A percentile compares a stretch with the other conserved stretches of the same genome.
Evolutionary conservation across 2,329 filamentous ascomycete genomes (phyloP).

Genomic region (Ophiostoma tasmaniense): DNA sequence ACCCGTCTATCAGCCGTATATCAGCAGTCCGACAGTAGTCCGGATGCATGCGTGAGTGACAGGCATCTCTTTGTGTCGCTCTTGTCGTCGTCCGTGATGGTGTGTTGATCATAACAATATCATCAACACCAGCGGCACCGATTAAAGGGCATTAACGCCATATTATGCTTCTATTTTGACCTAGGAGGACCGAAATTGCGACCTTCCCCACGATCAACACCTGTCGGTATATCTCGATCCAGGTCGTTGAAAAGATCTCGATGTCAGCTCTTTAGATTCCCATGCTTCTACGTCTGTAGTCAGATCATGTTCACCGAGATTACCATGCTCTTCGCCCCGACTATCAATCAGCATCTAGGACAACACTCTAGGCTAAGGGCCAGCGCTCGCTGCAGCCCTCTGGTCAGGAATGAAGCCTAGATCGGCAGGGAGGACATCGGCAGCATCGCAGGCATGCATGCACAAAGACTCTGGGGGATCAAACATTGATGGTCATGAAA

Average conservation of each 20-base stretch:
- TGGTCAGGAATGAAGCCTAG: not conserved
- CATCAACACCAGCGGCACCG: not conserved
- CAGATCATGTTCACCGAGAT: not conserved
- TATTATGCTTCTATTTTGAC: no score
- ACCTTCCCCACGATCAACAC: not conserved
- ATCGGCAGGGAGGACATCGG: not conserved
- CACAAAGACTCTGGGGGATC: not conserved
- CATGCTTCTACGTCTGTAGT: not conserved
- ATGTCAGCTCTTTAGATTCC: not conserved
- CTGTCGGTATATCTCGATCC: not conserved
- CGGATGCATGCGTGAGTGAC: not conserved
- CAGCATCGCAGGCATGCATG: not conserved
- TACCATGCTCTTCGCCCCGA: not conserved
- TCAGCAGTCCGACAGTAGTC: not conserved
- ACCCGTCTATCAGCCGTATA: not conserved
- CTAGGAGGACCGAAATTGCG: not conserved
- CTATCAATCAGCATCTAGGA: not conserved
- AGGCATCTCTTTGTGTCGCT: not conserved
- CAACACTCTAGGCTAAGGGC: no score
- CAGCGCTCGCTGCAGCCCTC: not conserved
- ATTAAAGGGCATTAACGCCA: no score
- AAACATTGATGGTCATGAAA: not conserved
- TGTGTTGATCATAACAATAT: not conserved
- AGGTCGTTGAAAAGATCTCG: not conserved
- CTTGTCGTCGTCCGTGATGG: not conserved